Percentiles rank a stretch among this genome's conserved stretches.
These are phyloP conservation scores for Barnettozyma botsteinii DNA, from an alignment of 805 yeast genomes.

Conservation along the genomic window DNA sequence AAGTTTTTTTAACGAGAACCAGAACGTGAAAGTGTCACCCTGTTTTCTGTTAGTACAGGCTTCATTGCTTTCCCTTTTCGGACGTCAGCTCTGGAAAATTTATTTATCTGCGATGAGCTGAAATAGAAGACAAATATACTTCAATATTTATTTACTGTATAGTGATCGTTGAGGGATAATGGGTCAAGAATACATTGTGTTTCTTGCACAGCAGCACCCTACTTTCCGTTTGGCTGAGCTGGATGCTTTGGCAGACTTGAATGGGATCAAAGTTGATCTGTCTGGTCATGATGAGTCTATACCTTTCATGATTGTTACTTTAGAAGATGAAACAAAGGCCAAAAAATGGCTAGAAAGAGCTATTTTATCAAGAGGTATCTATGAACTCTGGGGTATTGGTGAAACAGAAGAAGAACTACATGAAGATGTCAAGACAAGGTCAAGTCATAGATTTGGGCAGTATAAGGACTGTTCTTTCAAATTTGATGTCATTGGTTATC, in stretches of 20 bases:
- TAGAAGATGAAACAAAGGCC: constrained; percentile 68
- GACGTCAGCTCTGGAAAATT: background rate
- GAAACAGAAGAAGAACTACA: constrained; percentile 51
- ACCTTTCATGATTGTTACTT: constrained; percentile 69
- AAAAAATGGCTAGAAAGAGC: constrained; percentile 56
- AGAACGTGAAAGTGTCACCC: constrained; percentile 1
- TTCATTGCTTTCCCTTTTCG: background rate
- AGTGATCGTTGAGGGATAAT: too few relatives aligned
- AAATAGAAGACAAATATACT: background rate
- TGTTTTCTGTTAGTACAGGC: background rate
- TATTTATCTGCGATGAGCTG: constrained; percentile 3
- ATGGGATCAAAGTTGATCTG: constrained; percentile 52
- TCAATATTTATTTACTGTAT: too few relatives aligned
- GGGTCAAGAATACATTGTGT: constrained; percentile 63
- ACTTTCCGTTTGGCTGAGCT: constrained; percentile 78
- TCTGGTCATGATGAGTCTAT: constrained; percentile 46
- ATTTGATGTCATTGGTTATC: constrained; percentile 75
- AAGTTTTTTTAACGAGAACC: background rate
- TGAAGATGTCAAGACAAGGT: constrained; percentile 30
- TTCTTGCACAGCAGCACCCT: constrained; percentile 80
- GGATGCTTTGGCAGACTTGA: constrained; percentile 71
- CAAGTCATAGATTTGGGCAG: constrained; percentile 16
- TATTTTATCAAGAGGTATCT: constrained; percentile 66
- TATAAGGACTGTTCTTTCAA: constrained; percentile 56
- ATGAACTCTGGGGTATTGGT: constrained; percentile 83